phyloP scores from a whole-genome alignment of 176 grass and related monocot species.

The Ensete ventricosum region DNA sequence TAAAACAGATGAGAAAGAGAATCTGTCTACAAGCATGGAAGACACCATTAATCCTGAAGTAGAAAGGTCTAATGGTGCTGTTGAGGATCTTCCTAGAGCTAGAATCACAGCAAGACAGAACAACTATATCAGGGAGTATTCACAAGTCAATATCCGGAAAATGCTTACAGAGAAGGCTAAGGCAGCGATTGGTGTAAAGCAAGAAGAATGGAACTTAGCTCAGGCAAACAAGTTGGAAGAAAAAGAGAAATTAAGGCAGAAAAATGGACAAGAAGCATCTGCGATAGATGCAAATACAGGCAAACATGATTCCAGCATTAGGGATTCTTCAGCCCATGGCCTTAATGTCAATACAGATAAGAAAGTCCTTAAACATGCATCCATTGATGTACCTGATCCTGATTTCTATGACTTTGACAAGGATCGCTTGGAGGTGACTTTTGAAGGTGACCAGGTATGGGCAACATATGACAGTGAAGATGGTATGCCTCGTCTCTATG shows the following conservation, averaged over 20 bases:
- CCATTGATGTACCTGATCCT: conserved; percentile 90
- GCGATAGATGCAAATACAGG: conserved; percentile 22
- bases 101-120: conserved; percentile 44
- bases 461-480: conserved; percentile 90
- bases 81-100: conserved; percentile 32
- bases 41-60: conserved; percentile 27
- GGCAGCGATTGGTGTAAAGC: conserved; percentile 33
- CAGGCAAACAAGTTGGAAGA: conserved; percentile 25
- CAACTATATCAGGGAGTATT: conserved; percentile 46
- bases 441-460: conserved; percentile 85
- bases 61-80: conserved; percentile 33
- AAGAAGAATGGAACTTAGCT: conserved; percentile 38
- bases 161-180: conserved; percentile 68
- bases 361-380: conserved; percentile 31
- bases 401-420: conserved; percentile 97
- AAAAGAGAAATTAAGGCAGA: conserved; percentile 2
- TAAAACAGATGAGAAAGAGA: conserved; percentile 37
- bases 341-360: conserved; percentile 32
- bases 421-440: conserved; percentile 70
- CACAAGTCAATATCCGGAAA: conserved; percentile 44
- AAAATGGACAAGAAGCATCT: conserved; percentile 30
- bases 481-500: conserved; percentile 93
- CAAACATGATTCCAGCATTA: conserved; percentile 27
- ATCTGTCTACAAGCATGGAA: conserved; percentile 26
- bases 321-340: background rate